Evolutionary conservation across 805 yeast genomes (phyloP).

Genomic region (Zygoascus flipseniorum): DNA sequence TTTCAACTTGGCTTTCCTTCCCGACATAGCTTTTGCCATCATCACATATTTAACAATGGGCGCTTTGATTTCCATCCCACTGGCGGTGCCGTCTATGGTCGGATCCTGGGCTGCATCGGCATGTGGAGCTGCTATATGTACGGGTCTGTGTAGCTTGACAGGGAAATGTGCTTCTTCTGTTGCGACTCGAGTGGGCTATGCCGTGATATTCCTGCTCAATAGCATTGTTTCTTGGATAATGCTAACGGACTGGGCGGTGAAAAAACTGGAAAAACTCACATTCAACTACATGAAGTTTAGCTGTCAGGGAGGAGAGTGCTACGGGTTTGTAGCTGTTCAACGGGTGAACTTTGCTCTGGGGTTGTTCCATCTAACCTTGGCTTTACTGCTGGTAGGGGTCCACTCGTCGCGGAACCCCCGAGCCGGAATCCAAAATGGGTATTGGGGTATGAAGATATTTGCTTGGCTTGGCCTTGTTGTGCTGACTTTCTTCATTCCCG

Average conservation of each 20-base stretch:
- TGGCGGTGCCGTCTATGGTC: conserved; percentile 53
- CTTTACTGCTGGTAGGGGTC: conserved; percentile 60
- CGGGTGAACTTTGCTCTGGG: conserved; percentile 86
- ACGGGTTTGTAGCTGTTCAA: conserved; percentile 94
- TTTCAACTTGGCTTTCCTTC: no score
- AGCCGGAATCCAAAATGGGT: conserved; percentile 80
- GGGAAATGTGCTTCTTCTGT: conserved; percentile 65
- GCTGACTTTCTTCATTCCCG: conserved; percentile 73
- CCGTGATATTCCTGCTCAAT: conserved; percentile 64
- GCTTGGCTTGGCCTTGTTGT: conserved; percentile 50
- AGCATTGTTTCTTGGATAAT: conserved; percentile 89
- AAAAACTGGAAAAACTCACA: conserved; percentile 62
- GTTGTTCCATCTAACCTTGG: conserved; percentile 62
- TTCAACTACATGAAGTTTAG: conserved; percentile 60
- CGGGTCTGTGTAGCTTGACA: conserved; percentile 47
- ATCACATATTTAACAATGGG: conserved; percentile 26
- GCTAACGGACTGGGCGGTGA: conserved; percentile 69
- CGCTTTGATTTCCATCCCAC: conserved; percentile 32
- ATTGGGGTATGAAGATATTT: conserved; percentile 73
- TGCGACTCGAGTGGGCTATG: conserved; percentile 82
- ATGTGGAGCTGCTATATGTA: conserved; percentile 72
- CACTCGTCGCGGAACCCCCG: conserved; percentile 71
- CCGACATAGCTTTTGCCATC: background rate
- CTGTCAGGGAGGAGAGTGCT: conserved; percentile 76
- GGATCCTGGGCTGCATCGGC: conserved; percentile 64